phyloP scores from a whole-genome alignment of 805 yeast genomes.

The Saccharomycopsis sp. region DNA sequence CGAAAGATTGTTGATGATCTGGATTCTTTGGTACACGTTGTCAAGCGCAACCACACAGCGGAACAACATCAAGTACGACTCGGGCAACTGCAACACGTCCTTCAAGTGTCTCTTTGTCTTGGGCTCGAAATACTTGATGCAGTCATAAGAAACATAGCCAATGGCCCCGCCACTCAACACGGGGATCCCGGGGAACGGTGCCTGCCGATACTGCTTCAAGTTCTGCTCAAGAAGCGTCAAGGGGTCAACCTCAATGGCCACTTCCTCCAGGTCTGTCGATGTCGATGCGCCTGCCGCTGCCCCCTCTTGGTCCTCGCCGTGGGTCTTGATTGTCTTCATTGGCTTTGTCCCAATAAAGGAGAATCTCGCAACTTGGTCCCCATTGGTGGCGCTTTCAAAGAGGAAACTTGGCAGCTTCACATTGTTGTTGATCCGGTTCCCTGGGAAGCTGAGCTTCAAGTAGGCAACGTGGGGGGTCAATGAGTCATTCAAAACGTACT shows the following conservation, averaged over 20 bases:
- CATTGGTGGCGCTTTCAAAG: slow-evolving; percentile 82
- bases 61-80: slow-evolving; percentile 83
- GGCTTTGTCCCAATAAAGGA: slow-evolving; percentile 89
- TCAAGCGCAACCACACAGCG: slow-evolving; percentile 89
- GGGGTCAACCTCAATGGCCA: slow-evolving; percentile 62
- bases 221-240: slow-evolving; percentile 65
- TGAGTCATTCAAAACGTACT: slow-evolving; percentile 64
- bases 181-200: slow-evolving; percentile 75
- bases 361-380: slow-evolving; percentile 82
- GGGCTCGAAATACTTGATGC: slow-evolving; percentile 95
- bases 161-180: slow-evolving; percentile 90
- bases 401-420: slow-evolving; percentile 52
- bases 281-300: slow-evolving; percentile 30
- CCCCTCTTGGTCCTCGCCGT: slow-evolving; percentile 28
- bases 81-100: slow-evolving; percentile 82
- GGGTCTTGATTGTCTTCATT: slow-evolving; percentile 65
- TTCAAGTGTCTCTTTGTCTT: slow-evolving; percentile 64
- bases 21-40: slow-evolving; percentile 88
- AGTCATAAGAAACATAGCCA: slow-evolving; percentile 93
- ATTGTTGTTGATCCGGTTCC: slow-evolving; percentile 37
- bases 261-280: slow-evolving; percentile 16
- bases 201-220: slow-evolving; percentile 53
- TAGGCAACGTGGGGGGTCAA: slow-evolving; percentile 89
- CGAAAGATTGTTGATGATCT: slow-evolving; percentile 73
- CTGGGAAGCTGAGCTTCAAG: slow-evolving; percentile 66